phyloP scores from a whole-genome alignment of 805 yeast genomes.

The Candida taoyuanica region DNA sequence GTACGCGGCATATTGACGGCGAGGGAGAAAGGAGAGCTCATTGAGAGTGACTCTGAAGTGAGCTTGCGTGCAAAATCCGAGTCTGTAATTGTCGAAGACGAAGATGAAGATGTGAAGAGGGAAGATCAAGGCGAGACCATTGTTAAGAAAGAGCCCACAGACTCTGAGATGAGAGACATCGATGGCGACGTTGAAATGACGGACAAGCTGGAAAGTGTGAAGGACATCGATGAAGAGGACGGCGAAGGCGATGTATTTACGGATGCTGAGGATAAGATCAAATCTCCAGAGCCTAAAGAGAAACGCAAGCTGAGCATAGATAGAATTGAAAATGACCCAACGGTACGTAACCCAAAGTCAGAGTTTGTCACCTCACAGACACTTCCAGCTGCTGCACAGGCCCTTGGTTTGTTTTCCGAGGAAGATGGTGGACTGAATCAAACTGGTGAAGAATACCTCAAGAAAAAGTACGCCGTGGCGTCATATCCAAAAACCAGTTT shows the following conservation, averaged over 20 bases:
- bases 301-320: constrained; percentile 20
- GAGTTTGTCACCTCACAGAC: constrained; percentile 72
- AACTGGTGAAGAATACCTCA: constrained; percentile 70
- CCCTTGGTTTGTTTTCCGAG: constrained; percentile 62
- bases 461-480: constrained; percentile 79
- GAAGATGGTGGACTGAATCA: constrained; percentile 51
- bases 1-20: constrained; percentile 5
- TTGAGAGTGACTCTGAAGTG: constrained; percentile 1
- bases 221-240: constrained; percentile 5
- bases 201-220: neutral
- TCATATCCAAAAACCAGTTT: constrained; percentile 83
- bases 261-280: constrained; percentile 16
- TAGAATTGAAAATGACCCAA: constrained; percentile 48
- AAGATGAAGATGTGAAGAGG: constrained; percentile 4
- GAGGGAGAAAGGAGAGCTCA: constrained; percentile 6
- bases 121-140: constrained; percentile 3
- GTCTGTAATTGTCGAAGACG: constrained; percentile 1
- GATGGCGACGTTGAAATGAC: constrained; percentile 7
- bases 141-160: neutral
- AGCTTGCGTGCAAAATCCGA: too few species aligned
- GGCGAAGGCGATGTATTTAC: constrained; percentile 15
- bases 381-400: constrained; percentile 59
- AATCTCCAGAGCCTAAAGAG: constrained; percentile 4
- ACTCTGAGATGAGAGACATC: neutral
- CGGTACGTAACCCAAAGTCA: constrained; percentile 65